Evolutionary conservation across 1,139 yeast species (phyloP).

Genomic region (Candida frijolesensis): DNA sequence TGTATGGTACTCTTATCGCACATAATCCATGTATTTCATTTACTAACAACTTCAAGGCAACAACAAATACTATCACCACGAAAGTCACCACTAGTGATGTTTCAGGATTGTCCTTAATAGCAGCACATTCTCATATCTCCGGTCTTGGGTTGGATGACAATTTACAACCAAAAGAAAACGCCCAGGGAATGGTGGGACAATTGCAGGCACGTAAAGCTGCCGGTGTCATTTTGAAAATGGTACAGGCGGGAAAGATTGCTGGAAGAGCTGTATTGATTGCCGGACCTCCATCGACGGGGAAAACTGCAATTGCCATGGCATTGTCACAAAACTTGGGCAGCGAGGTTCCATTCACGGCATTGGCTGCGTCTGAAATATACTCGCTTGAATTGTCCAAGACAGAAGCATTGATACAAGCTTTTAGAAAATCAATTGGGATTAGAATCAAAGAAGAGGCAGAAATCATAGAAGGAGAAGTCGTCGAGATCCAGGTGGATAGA

Average conservation of each 20-base stretch:
- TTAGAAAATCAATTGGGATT: slow-evolving; percentile 93
- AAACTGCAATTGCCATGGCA: slow-evolving; percentile 98
- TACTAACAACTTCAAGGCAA: not conserved
- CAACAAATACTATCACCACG: slow-evolving; percentile 33
- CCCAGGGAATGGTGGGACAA: slow-evolving; percentile 99
- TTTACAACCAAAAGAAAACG: slow-evolving; percentile 73
- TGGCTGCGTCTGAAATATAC: slow-evolving; percentile 92
- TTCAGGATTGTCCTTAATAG: slow-evolving; percentile 71
- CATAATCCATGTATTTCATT: not conserved
- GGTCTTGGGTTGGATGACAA: slow-evolving; percentile 94
- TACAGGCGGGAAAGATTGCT: slow-evolving; percentile 90
- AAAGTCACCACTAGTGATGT: slow-evolving; percentile 45
- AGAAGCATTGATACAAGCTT: slow-evolving; percentile 93
- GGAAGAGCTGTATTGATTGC: slow-evolving; percentile 96
- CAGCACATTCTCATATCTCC: slow-evolving; percentile 95
- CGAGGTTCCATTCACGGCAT: slow-evolving; percentile 94
- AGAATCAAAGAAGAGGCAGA: slow-evolving; percentile 96
- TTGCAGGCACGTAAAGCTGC: slow-evolving; percentile 93
- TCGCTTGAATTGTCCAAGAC: slow-evolving; percentile 92
- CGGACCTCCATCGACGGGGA: slow-evolving; percentile 99
- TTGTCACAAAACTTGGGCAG: slow-evolving; percentile 83
- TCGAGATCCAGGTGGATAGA: slow-evolving; percentile 95
- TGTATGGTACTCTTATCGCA: too few species aligned
- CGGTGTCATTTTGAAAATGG: slow-evolving; percentile 90
- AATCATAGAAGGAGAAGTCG: slow-evolving; percentile 97